phyloP scores from a whole-genome alignment of 768 basidiomycete genomes.

The Thelephora aurantiotincta region DNA sequence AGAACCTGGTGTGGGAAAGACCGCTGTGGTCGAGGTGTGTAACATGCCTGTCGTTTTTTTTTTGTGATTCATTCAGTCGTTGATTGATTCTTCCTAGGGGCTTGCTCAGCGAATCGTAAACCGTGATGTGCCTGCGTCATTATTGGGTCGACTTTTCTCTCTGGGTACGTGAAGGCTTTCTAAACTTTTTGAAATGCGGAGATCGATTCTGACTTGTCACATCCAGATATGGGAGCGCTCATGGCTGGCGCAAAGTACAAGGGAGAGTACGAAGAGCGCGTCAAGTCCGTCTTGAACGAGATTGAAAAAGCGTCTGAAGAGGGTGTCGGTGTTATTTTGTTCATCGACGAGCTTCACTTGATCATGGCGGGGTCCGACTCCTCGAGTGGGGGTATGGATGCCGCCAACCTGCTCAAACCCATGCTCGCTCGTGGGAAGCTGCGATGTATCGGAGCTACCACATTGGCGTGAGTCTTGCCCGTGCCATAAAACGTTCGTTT shows the following conservation, averaged over 20 bases:
- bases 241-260: slow-evolving; percentile 92
- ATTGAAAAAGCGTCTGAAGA: slow-evolving; percentile 79
- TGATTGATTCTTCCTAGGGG: slow-evolving; percentile 30
- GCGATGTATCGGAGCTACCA: slow-evolving; percentile 80
- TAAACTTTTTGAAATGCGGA: neutral
- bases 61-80: no score
- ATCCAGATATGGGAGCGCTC: slow-evolving; percentile 44
- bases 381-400: slow-evolving; percentile 87
- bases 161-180: slow-evolving; percentile 50
- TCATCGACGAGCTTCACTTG: slow-evolving; percentile 90
- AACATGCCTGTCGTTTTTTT: neutral
- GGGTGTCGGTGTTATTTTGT: slow-evolving; percentile 73
- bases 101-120: slow-evolving; percentile 93
- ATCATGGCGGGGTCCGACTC: slow-evolving; percentile 83
- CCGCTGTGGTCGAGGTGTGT: slow-evolving; percentile 54
- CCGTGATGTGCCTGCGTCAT: slow-evolving; percentile 70
- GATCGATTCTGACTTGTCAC: neutral
- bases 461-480: slow-evolving; percentile 32
- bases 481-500: no score
- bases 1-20: slow-evolving; percentile 92
- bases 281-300: slow-evolving; percentile 86
- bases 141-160: slow-evolving; percentile 66
- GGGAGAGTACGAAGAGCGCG: slow-evolving; percentile 93
- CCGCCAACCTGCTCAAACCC: slow-evolving; percentile 85
- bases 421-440: slow-evolving; percentile 75